Base-by-base conservation (phyloP, 2,329 filamentous ascomycete species). In the Penicillium polonicum region DNA sequence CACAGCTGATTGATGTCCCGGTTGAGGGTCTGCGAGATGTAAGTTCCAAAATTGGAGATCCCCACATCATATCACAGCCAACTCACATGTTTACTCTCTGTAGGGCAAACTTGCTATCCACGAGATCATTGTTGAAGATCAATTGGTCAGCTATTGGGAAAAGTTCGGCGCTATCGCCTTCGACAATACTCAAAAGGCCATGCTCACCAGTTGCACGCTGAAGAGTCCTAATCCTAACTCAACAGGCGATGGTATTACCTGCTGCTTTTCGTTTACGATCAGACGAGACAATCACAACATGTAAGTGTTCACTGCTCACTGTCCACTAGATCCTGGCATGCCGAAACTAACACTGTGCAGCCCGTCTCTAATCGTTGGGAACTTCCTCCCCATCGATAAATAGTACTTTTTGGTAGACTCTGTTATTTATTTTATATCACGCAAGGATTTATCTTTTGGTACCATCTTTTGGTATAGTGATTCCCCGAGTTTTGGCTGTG, bases 91-190 rank as follows among this genome's bases (percentile, higher is more conserved):
- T 33, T 27, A 33, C 17, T 21, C 48, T 25, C 41, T 53, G 4
- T 57, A 96, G 92, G 94, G 94, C 60, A 95, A 95, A 69, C 88
- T 97, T 63, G 91, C 94, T 13, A 84, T 99, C 48, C 94, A 99
- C 72, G 92, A 99, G 73, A 95, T 99, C 62, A 85, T 99, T 44
- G 92, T 91, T 2, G 94, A 99, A 78, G 91, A 96, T 60, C 95
- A 92, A 41, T 85, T 96, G 60, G 94, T 97, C 54, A 90, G 91
- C 68, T 99, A 99, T 70, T 99, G 94, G 94, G 94, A 99, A 76
- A 96, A 99, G 70, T 99, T 99, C 70, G 92, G 93, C 50, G 93
- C 92, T 5, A 97, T 99, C 68, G 95, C 94, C 10, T 99, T 99
- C 75, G 94, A 99, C 71, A 86, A 88, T 57, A 88, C 86, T 10